phyloP scores from a whole-genome alignment of 257 asterid genomes.

The Nicotiana benthamiana region DNA sequence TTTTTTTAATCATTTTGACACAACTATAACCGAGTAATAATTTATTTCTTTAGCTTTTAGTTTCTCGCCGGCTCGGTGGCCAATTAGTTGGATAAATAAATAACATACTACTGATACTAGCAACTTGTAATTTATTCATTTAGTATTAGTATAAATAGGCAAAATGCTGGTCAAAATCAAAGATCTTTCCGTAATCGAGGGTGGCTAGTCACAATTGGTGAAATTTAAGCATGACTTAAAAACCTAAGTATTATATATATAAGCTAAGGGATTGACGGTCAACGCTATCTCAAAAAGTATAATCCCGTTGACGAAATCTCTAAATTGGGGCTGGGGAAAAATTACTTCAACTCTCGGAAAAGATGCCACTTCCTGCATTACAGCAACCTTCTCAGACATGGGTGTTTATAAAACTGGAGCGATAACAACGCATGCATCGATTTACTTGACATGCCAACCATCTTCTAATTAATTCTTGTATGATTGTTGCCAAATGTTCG shows the following conservation, averaged over 20 bases:
- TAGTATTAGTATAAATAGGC: not conserved
- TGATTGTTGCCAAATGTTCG: too few relatives aligned
- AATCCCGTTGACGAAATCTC: too few relatives aligned
- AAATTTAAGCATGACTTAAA: not conserved
- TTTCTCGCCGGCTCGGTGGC: not conserved
- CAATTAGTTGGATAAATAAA: not conserved
- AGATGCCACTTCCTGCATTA: too few relatives aligned
- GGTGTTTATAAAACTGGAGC: too few relatives aligned
- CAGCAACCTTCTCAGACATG: too few relatives aligned
- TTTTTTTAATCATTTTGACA: too few relatives aligned
- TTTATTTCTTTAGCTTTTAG: not conserved
- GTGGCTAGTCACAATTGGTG: not conserved
- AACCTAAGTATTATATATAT: too few relatives aligned
- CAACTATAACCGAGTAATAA: not conserved
- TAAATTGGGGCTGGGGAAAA: too few relatives aligned
- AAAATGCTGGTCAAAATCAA: not conserved
- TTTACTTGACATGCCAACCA: not conserved
- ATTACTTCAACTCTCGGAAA: too few relatives aligned
- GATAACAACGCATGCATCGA: too few relatives aligned
- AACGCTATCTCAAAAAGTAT: too few relatives aligned
- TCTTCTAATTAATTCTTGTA: not conserved
- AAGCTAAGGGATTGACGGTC: too few relatives aligned
- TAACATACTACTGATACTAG: not conserved
- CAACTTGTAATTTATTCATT: constrained; percentile 1
- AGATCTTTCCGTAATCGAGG: not conserved